Base-by-base conservation (phyloP, 495 filamentous ascomycete genomes). In the Xylaria flabelliformis region DNA sequence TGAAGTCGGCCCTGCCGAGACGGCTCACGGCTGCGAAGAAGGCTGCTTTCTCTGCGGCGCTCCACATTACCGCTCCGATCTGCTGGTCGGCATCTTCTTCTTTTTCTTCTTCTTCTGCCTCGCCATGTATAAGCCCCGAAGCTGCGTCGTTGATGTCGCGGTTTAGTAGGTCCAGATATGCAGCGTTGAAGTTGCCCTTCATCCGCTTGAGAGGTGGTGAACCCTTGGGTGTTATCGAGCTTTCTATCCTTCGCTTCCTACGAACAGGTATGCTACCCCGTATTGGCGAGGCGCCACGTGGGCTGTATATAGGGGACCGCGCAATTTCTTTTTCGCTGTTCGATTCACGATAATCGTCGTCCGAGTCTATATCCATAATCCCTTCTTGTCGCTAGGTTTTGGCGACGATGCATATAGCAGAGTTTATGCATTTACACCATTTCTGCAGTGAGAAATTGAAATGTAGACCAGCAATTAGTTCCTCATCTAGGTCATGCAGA, bases 11-110 rank as follows among this genome's bases (percentile, higher is more conserved):
- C 44, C 83, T 86, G 8, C 93, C 93, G 32, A 91, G 85, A 8
- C 87, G 84, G 3, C 86, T 83, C 15, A 97, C 79, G 1, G 86
- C 83, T 7, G 85, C 80, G 79, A 94, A 97, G 65, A 97, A 88
- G 2, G 80, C 64, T 21, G 85, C 80, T 75, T 96, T 96, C 78
- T 98, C 95, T 7, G 81, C 74, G 0, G 80, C 61, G 0, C 87
- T 90, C 95, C 95, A 98, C 17, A 80, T 64, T 12, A 90, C 89
- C 24, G 87, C 82, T 26, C 93, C 93, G 76, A 93, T 79, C 73
- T 93, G 70, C 3, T 86, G 87, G n/a, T 69, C 58, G 1, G 66
- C 34, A 5, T 71, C 24, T 26, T 75, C 34, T 17, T 58, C 65
- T 41, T 36, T 6, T 3, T 36, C 34, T 36, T 36, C 34, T 39